Evolutionary conservation across 108 stramenopile species (phyloP), one percentile per base, ranked within the genome.

Genomic region (Nitzschia putrida): DNA sequence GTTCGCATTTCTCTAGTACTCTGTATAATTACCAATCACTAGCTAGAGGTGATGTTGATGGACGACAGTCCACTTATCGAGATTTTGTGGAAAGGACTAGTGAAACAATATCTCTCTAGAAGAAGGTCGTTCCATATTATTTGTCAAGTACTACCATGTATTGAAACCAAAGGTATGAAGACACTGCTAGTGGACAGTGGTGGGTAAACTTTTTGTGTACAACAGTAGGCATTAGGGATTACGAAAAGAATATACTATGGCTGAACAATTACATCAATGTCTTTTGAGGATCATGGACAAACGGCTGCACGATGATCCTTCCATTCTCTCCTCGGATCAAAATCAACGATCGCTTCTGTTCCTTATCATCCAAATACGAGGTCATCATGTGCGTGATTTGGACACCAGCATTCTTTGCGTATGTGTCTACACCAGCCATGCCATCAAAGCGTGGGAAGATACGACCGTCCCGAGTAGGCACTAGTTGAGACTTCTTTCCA

Each of bases 331-430:
- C 80, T 22, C 76, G 71, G 45, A 85, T 80, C 64, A 85, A 60
- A 41, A 77, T 77, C 20, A 85, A 38, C 13, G 80, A 81, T 45
- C 69, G 65, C 57, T 81, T 81, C 34, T 69, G 25, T 22, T 72
- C 71, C n/a, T 38, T 16, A 1, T 71, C 76, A 57, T 84, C 83
- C 51, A 80, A 60, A 56, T 74, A 84, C 16, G 78, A 79, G 0
- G 83, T 84, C 63, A 84, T 71, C 83, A 84, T 80, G 70, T 84
- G 83, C 22, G 79, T 71, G 25, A 84, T 53, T 55, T 64, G 66
- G 25, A 84, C 77, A 18, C 68, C 69, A 43, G 44, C 41, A 18
- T 78, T 60, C 54, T 79, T 73, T 7, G 79, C 83, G 21, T 44
- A 25, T 3, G 61, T 18, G 10, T 78, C 66, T 41, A 84, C 66